These are phyloP conservation scores for Ensete ventricosum DNA, from an alignment of 176 grass and related monocot species.

Conservation along the genomic window DNA sequence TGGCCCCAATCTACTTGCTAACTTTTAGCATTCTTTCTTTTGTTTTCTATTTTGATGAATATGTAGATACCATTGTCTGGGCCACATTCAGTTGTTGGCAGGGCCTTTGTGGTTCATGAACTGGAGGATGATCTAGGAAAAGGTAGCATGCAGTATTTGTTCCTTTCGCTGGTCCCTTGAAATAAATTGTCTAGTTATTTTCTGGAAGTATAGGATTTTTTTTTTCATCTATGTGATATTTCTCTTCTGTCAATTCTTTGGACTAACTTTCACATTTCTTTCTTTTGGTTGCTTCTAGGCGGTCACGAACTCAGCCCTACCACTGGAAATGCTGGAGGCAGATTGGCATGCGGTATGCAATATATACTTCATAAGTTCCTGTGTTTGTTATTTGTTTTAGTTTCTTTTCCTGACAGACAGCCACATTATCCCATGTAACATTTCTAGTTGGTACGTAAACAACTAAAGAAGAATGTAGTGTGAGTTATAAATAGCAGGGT, in stretches of 20 bases:
- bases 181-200: neutral
- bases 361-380: neutral
- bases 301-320: conserved; percentile 89
- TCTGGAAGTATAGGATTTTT: neutral
- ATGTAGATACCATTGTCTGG: conserved; percentile 79
- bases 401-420: neutral
- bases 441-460: neutral
- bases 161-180: neutral
- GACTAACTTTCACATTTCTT: neutral
- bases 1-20: neutral
- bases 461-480: neutral
- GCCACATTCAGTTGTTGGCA: conserved; percentile 74
- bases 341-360: conserved; percentile 86
- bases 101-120: conserved; percentile 98
- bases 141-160: conserved; percentile 29
- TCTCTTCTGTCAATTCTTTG: neutral
- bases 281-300: conserved; percentile 33
- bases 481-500: neutral
- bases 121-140: conserved; percentile 96
- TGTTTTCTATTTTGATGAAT: conserved; percentile 12
- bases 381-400: neutral
- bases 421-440: neutral
- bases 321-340: conserved; percentile 97
- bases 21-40: neutral
- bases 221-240: neutral